Evolutionary conservation across 306 rosid genomes (phyloP).

Genomic region (Vicia villosa): DNA sequence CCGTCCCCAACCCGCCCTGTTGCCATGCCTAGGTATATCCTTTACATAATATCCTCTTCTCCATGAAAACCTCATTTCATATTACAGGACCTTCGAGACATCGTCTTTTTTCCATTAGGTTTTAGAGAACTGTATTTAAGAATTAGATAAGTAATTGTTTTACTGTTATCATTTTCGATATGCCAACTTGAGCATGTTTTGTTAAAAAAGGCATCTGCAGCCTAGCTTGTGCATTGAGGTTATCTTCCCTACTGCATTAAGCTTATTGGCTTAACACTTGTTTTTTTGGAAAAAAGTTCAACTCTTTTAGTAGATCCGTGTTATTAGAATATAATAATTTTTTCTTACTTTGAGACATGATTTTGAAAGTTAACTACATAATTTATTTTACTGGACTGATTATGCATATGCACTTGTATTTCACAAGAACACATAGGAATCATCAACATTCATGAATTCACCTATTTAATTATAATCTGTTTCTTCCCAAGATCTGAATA

Average conservation of each 20-base stretch:
- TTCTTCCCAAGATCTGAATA: slow-evolving; percentile 13
- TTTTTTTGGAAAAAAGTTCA: not conserved
- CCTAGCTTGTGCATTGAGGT: slow-evolving; percentile 7
- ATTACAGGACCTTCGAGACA: not conserved
- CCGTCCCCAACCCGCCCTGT: too few relatives aligned
- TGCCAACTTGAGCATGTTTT: not conserved
- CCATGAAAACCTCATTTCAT: not conserved
- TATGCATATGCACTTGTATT: not conserved
- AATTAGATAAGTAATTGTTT: not conserved
- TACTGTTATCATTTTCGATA: slow-evolving; percentile 9
- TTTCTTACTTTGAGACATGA: not conserved
- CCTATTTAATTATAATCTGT: not conserved
- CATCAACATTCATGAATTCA: not conserved
- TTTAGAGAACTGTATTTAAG: slow-evolving; percentile 10
- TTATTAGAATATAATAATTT: slow-evolving; percentile 16
- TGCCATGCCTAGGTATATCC: too few relatives aligned
- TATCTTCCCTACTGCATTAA: not conserved
- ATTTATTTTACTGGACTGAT: slow-evolving; percentile 2
- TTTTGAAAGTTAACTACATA: slow-evolving; percentile 1
- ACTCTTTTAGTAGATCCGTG: slow-evolving; percentile 10
- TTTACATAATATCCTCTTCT: not conserved
- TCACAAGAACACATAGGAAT: not conserved
- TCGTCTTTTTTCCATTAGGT: not conserved
- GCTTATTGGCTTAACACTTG: not conserved
- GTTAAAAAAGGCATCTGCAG: not conserved